Percentiles rank a stretch among this genome's conserved stretches.
These are phyloP conservation scores for Kwoniella shandongensis DNA, from an alignment of 768 basidiomycete genomes.

Conservation along the genomic window DNA sequence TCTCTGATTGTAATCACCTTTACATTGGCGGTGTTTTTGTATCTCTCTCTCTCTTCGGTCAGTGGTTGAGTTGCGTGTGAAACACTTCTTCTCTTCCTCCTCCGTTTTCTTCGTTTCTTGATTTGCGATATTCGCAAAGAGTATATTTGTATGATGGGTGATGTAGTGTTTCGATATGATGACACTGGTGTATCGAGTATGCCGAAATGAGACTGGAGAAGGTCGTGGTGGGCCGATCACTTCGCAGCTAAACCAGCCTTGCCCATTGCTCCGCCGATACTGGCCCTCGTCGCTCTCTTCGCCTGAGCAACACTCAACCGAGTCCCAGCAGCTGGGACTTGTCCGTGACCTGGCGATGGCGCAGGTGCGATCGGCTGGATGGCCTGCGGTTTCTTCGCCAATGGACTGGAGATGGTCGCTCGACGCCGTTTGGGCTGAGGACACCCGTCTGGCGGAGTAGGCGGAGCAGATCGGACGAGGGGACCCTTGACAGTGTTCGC, in stretches of 20 bases:
- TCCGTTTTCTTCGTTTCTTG: neutral
- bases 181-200: neutral
- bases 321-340: slow-evolving; percentile 14
- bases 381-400: slow-evolving; percentile 19
- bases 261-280: slow-evolving; percentile 7
- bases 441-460: slow-evolving; percentile 37
- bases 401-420: slow-evolving; percentile 33
- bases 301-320: slow-evolving; percentile 14
- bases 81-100: neutral
- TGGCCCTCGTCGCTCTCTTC: slow-evolving; percentile 19
- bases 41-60: neutral
- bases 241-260: neutral
- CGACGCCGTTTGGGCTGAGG: slow-evolving; percentile 42
- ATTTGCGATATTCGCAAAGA: too few relatives aligned
- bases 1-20: slow-evolving; percentile 3
- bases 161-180: neutral
- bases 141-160: neutral
- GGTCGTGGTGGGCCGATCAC: neutral
- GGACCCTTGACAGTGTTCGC: slow-evolving; percentile 24
- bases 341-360: neutral
- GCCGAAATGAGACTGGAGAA: neutral
- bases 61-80: neutral
- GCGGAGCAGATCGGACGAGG: slow-evolving; percentile 34
- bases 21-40: slow-evolving; percentile 14
- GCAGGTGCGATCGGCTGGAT: neutral